Conservation (phyloP, 2,329 filamentous ascomycete species). For the Rhytidhysteron rufulum region DNA sequence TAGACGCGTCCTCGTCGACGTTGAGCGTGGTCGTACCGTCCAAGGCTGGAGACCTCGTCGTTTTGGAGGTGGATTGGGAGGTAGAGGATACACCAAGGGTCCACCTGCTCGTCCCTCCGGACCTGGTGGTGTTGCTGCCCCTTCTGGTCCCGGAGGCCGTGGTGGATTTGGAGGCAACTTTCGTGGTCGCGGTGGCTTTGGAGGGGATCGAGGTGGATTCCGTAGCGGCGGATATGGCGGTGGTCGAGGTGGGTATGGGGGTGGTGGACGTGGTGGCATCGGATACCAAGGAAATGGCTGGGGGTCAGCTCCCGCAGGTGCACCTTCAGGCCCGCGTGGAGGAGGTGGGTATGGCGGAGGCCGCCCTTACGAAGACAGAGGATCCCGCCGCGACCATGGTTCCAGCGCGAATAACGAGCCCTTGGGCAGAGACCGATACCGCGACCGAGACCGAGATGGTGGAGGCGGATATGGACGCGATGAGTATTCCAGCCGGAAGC, state of each 20-base stretch:
- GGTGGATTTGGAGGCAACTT: conserved; percentile 52
- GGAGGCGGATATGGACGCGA: conserved; percentile 41
- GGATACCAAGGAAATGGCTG: conserved; percentile 43
- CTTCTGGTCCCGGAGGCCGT: conserved; percentile 49
- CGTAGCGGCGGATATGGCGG: conserved; percentile 31
- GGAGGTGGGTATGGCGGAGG: conserved; percentile 38
- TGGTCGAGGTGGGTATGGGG: conserved; percentile 39
- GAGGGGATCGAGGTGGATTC: conserved; percentile 47
- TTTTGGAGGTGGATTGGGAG: conserved; percentile 87
- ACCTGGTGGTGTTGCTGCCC: conserved; percentile 54
- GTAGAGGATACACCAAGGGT: conserved; percentile 86
- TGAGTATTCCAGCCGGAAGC: conserved; percentile 52
- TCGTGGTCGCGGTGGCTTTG: conserved; percentile 51
- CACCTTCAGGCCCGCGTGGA: conserved; percentile 46
- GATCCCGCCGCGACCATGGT: conserved; percentile 27
- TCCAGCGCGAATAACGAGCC: conserved; percentile 79
- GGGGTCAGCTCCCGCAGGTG: conserved; percentile 42
- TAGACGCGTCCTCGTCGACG: conserved; percentile 87
- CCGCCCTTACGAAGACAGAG: conserved; percentile 15
- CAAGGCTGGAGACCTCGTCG: conserved; percentile 90
- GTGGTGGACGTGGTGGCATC: conserved; percentile 46
- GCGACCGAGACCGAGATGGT: conserved; percentile 35
- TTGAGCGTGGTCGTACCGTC: conserved; percentile 91
- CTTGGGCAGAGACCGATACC: conserved; percentile 56
- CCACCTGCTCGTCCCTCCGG: conserved; percentile 67